phyloP scores from a whole-genome alignment of 2,329 filamentous ascomycete species.

The Microdochium bolleyi region DNA sequence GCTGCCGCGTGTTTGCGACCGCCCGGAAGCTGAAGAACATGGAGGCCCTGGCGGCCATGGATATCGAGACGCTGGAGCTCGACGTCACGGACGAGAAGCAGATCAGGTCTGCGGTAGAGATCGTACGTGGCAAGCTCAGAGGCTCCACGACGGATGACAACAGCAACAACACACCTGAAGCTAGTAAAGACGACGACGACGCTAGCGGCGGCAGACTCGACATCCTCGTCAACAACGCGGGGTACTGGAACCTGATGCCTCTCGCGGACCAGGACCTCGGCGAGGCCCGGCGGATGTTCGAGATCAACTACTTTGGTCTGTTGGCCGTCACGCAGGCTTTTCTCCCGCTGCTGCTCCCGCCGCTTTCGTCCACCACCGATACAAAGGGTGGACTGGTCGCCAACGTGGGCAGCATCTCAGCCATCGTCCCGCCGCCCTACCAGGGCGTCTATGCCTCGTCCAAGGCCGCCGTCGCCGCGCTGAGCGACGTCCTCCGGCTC shows the following conservation, averaged over 20 bases:
- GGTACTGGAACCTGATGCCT: background rate
- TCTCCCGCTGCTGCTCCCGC: background rate
- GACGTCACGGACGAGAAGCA: background rate
- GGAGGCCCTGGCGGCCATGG: background rate
- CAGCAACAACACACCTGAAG: no score
- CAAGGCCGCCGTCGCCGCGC: background rate
- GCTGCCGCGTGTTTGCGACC: background rate
- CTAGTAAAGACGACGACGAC: background rate
- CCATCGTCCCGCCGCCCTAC: background rate
- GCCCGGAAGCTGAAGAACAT: background rate
- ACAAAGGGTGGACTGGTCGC: background rate
- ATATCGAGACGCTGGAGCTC: background rate
- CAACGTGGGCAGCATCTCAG: background rate
- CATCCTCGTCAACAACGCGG: constrained; percentile 1
- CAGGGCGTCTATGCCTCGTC: background rate
- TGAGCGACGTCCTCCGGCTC: background rate
- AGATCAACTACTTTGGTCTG: background rate
- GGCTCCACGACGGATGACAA: background rate
- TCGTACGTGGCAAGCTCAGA: background rate
- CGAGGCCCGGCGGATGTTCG: background rate
- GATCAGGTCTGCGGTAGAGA: background rate
- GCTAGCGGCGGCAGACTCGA: background rate
- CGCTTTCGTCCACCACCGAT: background rate
- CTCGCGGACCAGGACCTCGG: background rate
- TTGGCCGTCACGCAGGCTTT: constrained; percentile 1